Conservation (phyloP, 306 rosid genomes). For the Cicer bijugum region DNA sequence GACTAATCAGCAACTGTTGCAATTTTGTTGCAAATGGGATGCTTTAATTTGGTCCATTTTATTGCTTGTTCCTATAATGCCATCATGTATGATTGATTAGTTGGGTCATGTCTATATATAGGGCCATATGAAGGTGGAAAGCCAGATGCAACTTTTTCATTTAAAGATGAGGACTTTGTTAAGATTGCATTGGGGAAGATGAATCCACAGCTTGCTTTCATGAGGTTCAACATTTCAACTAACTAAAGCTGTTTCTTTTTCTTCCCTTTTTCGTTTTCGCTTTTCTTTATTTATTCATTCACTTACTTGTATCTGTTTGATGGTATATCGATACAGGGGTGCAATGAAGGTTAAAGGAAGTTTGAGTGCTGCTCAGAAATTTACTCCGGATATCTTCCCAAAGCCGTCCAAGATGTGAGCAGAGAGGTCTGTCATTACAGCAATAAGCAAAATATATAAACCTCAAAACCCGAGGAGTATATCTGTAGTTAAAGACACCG, state of each 20-base stretch:
- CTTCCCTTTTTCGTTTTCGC: not conserved
- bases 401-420: slow-evolving; percentile 92
- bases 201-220: slow-evolving; percentile 93
- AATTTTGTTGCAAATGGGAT: not conserved
- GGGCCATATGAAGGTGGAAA: slow-evolving; percentile 87
- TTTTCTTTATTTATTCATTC: slow-evolving; percentile 22
- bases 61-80: not conserved
- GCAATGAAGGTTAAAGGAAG: slow-evolving; percentile 89
- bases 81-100: slow-evolving; percentile 1
- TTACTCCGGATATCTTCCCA: slow-evolving; percentile 91
- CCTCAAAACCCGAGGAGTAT: slow-evolving; percentile 23
- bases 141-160: slow-evolving; percentile 87
- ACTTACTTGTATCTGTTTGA: slow-evolving; percentile 8
- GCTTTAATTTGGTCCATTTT: slow-evolving; percentile 20
- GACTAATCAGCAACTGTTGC: not conserved
- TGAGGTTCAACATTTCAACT: slow-evolving; percentile 60
- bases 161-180: slow-evolving; percentile 87
- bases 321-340: slow-evolving; percentile 61
- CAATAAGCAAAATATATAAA: slow-evolving; percentile 34
- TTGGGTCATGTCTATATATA: slow-evolving; percentile 41
- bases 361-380: slow-evolving; percentile 84
- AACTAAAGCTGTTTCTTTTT: not conserved
- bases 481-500: slow-evolving; percentile 23
- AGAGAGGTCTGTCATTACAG: slow-evolving; percentile 26
- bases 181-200: slow-evolving; percentile 87